Percentiles rank a stretch among this genome's conserved stretches.
Conservation (phyloP, 139 green algal species). For the Chlamydomonas incerta region DNA sequence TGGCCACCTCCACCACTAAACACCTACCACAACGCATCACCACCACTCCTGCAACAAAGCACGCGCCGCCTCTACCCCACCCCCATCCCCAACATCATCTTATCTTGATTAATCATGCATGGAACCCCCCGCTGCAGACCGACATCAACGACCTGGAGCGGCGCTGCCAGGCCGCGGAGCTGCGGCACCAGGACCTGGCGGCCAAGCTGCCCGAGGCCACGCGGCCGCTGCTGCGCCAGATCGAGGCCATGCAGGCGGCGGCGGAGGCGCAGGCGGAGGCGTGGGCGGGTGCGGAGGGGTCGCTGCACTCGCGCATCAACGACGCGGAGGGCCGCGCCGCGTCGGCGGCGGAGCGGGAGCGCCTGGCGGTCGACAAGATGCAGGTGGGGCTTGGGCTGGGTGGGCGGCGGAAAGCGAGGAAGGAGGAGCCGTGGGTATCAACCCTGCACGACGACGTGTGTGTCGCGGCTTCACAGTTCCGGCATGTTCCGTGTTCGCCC, state of each 20-base stretch:
- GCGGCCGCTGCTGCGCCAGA: slow-evolving; percentile 90
- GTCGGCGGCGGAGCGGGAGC: slow-evolving; percentile 54
- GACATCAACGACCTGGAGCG: slow-evolving; percentile 79
- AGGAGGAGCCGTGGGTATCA: background rate
- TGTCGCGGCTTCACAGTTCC: too few relatives aligned
- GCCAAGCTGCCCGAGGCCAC: slow-evolving; percentile 91
- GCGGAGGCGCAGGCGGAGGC: slow-evolving; percentile 64
- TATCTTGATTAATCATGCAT: too few relatives aligned
- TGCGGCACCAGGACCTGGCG: slow-evolving; percentile 89
- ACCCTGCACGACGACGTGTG: too few relatives aligned
- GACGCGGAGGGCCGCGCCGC: slow-evolving; percentile 71
- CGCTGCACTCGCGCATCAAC: slow-evolving; percentile 60
- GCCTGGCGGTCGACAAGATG: slow-evolving; percentile 46
- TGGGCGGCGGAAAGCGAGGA: background rate
- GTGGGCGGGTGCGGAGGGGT: slow-evolving; percentile 78
- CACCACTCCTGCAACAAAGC: too few relatives aligned
- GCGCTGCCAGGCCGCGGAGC: slow-evolving; percentile 83
- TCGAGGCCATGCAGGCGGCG: slow-evolving; percentile 87
- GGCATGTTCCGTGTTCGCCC: too few relatives aligned
- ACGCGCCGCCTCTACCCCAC: too few relatives aligned
- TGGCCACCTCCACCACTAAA: background rate
- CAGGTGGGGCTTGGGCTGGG: slow-evolving; percentile 46
- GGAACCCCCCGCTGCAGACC: too few relatives aligned
- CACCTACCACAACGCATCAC: too few relatives aligned
- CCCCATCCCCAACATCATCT: too few relatives aligned